Base-by-base conservation (phyloP, 176 grass and related monocot species). In the Aegilops longissima region DNA sequence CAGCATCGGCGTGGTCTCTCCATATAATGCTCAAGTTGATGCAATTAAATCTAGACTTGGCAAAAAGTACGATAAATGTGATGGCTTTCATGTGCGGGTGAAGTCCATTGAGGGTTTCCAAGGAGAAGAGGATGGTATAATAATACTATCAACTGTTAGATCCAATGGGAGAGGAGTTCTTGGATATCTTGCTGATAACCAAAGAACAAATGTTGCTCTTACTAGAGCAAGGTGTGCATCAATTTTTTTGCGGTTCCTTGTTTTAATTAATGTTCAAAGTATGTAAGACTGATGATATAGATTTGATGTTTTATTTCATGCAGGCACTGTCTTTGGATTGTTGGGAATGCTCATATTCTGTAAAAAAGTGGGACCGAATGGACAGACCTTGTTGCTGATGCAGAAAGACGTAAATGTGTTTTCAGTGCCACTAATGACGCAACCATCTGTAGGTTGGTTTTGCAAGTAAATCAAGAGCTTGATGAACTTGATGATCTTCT, bases 241-340 rank as follows among this genome's bases (percentile, higher is more conserved):
- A 61, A 52, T 52, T 30, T 13, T 42, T 62, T 23, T 62, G 9
- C 3, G 61, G 1, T 23, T 23, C 9, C 23, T 63, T 80, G 35
- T 33, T 51, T 64, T 24, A 13, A 45, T 8, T 64, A n/a, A 73
- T 75, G 12, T 58, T 80, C 70, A 30, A 76, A 11, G 4, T 61
- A 47, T 65, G 83, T 21, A 14, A 6, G 17, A 34, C 1, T 9
- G 39, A 25, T 27, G 16, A 11, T 47, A 65, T 73, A 33, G 4
- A 20, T 8, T n/a, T 5, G 16, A 58, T 49, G 12, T 23, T 86
- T 61, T 86, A 45, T 81, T 82, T 47, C 7, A 47, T 97, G 31
- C 73, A 97, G 95, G 78, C 92, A 97, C 68, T 94, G 88, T 75
- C 86, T 97, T 45, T 97, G 92, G 95, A 90, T 97, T 61, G 66